Percentiles rank a stretch among this genome's conserved stretches.
Conservation (phyloP, 164 flowering plant genomes). For the Magnolia sinica region DNA sequence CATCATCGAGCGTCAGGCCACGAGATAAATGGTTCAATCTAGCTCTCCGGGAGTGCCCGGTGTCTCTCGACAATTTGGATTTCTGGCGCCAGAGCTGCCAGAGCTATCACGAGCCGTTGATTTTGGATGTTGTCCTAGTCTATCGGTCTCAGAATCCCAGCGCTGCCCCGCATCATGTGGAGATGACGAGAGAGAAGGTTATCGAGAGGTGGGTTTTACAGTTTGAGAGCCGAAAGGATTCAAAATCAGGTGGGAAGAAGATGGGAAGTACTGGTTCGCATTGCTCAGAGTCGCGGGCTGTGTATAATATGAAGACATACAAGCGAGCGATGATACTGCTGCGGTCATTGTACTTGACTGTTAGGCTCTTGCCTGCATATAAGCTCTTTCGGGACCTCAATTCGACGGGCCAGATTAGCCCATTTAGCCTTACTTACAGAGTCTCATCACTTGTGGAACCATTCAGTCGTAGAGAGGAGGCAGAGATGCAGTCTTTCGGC, state of each 20-base stretch:
- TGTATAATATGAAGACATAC: slow-evolving; percentile 24
- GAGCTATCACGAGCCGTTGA: slow-evolving; percentile 67
- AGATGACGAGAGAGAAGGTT: slow-evolving; percentile 50
- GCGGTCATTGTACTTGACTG: slow-evolving; percentile 70
- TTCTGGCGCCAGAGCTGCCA: slow-evolving; percentile 74
- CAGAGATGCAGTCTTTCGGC: slow-evolving; percentile 63
- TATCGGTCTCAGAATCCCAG: slow-evolving; percentile 31
- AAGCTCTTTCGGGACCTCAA: slow-evolving; percentile 66
- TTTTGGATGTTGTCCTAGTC: slow-evolving; percentile 72
- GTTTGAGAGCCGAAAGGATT: slow-evolving; percentile 62
- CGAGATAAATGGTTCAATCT: slow-evolving; percentile 92
- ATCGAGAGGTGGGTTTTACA: slow-evolving; percentile 94
- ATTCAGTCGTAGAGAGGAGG: slow-evolving; percentile 67
- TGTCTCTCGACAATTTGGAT: slow-evolving; percentile 71
- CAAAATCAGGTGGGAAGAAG: slow-evolving; percentile 41
- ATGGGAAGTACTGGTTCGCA: slow-evolving; percentile 36
- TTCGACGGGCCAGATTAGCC: slow-evolving; percentile 55
- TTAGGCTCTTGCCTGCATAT: slow-evolving; percentile 87
- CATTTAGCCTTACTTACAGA: slow-evolving; percentile 54
- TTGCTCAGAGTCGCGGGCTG: slow-evolving; percentile 12
- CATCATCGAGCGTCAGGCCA: slow-evolving; percentile 68
- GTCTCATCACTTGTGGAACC: slow-evolving; percentile 75
- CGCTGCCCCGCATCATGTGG: slow-evolving; percentile 37
- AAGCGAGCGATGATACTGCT: slow-evolving; percentile 68
- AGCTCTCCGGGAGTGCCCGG: slow-evolving; percentile 81